These are phyloP conservation scores for Ceratocystis huliohia DNA, from an alignment of 2,329 filamentous ascomycete genomes.

Conservation along the genomic window DNA sequence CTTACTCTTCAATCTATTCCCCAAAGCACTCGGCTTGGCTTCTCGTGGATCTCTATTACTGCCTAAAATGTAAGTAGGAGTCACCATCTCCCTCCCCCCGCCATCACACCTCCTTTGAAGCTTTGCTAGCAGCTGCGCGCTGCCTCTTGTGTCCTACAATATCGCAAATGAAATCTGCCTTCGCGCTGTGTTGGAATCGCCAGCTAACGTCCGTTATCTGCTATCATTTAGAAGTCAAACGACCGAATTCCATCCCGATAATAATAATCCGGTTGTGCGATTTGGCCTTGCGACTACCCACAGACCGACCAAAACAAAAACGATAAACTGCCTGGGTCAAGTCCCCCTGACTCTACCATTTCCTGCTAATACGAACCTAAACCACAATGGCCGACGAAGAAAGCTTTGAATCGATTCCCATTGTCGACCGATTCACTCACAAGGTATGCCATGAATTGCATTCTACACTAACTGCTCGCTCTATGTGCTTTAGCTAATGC, in stretches of 20 bases:
- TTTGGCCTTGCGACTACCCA: not conserved
- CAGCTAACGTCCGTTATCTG: not conserved
- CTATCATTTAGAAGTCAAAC: not conserved
- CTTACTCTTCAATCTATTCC: not conserved
- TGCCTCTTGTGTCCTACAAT: not conserved
- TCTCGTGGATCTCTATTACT: not conserved
- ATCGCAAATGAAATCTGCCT: not conserved
- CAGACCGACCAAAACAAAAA: not conserved
- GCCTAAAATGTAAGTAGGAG: not conserved
- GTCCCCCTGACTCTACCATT: too few relatives aligned
- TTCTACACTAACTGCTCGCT: not conserved
- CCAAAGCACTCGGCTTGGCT: not conserved
- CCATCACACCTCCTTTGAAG: not conserved
- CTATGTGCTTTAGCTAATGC: not conserved
- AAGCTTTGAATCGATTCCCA: conserved; percentile 65
- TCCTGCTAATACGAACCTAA: not conserved
- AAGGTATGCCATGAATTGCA: conserved; percentile 40
- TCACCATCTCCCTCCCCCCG: not conserved
- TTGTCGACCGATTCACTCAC: conserved; percentile 70
- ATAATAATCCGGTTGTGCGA: too few relatives aligned
- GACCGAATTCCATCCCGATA: too few relatives aligned
- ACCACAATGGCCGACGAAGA: conserved; percentile 62
- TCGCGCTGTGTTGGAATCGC: not conserved
- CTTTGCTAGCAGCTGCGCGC: not conserved
- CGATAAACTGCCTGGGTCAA: not conserved